Evolutionary conservation across 768 basidiomycete species (phyloP).

Genomic region (Tulasnella calospora): DNA sequence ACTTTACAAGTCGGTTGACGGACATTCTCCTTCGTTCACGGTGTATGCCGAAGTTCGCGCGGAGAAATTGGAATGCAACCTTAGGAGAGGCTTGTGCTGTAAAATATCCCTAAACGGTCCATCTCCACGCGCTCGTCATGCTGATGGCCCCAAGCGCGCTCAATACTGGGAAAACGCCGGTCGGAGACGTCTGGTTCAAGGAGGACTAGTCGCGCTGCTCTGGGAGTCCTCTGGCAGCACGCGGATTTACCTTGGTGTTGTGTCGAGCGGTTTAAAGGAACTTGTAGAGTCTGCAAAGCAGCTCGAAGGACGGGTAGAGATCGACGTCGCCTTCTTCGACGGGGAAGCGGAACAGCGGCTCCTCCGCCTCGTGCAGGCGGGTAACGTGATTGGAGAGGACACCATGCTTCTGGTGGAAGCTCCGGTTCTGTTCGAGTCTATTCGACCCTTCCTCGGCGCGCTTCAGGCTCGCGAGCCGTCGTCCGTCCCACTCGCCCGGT

Average conservation of each 20-base stretch:
- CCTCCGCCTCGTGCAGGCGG: not conserved
- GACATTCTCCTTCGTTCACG: constrained; percentile 27
- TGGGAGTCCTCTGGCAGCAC: not conserved
- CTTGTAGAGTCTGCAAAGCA: constrained; percentile 47
- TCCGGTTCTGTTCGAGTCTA: constrained; percentile 60
- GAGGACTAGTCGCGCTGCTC: constrained; percentile 60
- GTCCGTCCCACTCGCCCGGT: constrained; percentile 50
- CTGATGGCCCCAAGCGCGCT: constrained; percentile 45
- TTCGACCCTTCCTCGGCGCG: constrained; percentile 62
- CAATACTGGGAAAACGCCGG: constrained; percentile 59
- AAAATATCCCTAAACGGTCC: constrained; percentile 45
- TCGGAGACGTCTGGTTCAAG: constrained; percentile 55
- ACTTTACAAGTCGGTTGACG: constrained; percentile 28
- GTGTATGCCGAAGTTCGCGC: constrained; percentile 30
- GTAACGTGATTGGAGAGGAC: not conserved
- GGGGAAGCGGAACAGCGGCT: constrained; percentile 49
- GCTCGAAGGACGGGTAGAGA: constrained; percentile 43
- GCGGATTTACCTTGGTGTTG: constrained; percentile 50
- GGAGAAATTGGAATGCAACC: constrained; percentile 20
- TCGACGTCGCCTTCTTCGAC: constrained; percentile 62
- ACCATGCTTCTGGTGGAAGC: constrained; percentile 51
- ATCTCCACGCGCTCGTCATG: constrained; percentile 51
- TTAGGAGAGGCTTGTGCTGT: constrained; percentile 47
- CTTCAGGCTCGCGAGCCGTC: constrained; percentile 52
- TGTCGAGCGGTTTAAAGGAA: constrained; percentile 45